A percentile compares a stretch with the other conserved stretches of the same genome.
phyloP scores from a whole-genome alignment of 1,284 basidiomycete species.

The Tausonia pullulans region DNA sequence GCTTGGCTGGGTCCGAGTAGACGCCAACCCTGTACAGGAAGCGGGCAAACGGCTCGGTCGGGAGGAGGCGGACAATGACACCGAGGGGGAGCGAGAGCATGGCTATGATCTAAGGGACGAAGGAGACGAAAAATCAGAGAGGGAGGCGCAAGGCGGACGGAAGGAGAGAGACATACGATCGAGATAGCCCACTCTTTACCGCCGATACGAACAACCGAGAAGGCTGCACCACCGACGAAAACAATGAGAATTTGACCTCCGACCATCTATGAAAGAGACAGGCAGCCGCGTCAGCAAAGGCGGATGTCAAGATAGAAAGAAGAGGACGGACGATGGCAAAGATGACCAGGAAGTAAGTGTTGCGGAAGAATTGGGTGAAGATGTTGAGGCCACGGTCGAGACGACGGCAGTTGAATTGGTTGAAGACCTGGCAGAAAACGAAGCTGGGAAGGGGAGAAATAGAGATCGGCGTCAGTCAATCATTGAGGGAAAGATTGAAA shows the following conservation, averaged over 20 bases:
- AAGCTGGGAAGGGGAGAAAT: conserved; percentile 42
- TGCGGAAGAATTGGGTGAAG: conserved; percentile 59
- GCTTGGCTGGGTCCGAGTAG: conserved; percentile 52
- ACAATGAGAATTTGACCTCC: conserved; percentile 79
- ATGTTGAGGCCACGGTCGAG: conserved; percentile 80
- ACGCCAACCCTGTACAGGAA: conserved; percentile 56
- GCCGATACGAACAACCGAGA: conserved; percentile 69
- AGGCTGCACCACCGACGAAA: conserved; percentile 81
- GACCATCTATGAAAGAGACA: conserved; percentile 44
- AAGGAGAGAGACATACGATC: conserved; percentile 40
- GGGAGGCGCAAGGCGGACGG: too few relatives aligned
- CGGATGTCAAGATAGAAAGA: not conserved
- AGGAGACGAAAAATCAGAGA: not conserved
- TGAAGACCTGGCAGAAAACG: conserved; percentile 87
- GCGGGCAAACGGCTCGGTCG: conserved; percentile 64
- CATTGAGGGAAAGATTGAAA: not conserved
- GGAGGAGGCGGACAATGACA: conserved; percentile 65
- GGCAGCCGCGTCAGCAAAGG: conserved; percentile 1
- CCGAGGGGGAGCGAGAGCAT: conserved; percentile 79
- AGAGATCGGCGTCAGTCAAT: not conserved
- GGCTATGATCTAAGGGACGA: conserved; percentile 44
- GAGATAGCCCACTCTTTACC: conserved; percentile 90
- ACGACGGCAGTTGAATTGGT: conserved; percentile 52
- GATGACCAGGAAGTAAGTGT: conserved; percentile 80
- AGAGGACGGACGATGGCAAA: conserved; percentile 53